Conservation (phyloP, 257 asterid genomes). For the Coffea eugenioides region DNA sequence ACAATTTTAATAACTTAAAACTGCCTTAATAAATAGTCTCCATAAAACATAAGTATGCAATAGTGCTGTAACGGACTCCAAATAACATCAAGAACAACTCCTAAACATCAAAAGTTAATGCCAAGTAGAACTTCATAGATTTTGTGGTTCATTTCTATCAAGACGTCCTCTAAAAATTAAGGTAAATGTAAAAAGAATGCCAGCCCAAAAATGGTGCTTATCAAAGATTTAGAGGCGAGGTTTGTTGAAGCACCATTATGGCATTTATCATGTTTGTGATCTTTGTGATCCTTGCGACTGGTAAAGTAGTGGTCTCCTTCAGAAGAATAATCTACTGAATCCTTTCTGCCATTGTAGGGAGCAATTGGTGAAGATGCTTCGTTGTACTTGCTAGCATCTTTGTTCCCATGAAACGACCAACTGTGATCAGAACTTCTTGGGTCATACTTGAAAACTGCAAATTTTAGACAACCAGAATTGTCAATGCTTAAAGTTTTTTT, state of each 20-base stretch:
- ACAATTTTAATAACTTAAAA: too few species aligned
- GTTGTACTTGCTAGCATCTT: background rate
- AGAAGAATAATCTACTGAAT: background rate
- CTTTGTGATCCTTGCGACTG: background rate
- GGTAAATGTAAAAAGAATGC: background rate
- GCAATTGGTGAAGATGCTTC: background rate
- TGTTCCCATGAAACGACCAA: background rate
- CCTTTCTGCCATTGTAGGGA: background rate
- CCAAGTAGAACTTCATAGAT: background rate
- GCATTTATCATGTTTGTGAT: background rate
- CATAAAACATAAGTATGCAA: too few species aligned
- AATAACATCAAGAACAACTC: too few species aligned
- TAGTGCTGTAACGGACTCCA: too few species aligned
- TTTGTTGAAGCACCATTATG: background rate
- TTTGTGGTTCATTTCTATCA: background rate
- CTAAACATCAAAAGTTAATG: too few species aligned
- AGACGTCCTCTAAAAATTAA: background rate
- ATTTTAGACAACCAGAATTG: too few species aligned
- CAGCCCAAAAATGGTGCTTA: background rate
- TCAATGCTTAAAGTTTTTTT: too few species aligned
- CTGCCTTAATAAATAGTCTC: too few species aligned
- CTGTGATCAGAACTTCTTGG: background rate
- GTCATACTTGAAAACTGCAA: constrained; percentile 8
- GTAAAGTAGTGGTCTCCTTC: background rate
- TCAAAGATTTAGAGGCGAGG: background rate